A percentile compares a stretch with the other conserved stretches of the same genome.
Conservation (phyloP, 169 alveolate species). For the Plasmodium yoelii region DNA sequence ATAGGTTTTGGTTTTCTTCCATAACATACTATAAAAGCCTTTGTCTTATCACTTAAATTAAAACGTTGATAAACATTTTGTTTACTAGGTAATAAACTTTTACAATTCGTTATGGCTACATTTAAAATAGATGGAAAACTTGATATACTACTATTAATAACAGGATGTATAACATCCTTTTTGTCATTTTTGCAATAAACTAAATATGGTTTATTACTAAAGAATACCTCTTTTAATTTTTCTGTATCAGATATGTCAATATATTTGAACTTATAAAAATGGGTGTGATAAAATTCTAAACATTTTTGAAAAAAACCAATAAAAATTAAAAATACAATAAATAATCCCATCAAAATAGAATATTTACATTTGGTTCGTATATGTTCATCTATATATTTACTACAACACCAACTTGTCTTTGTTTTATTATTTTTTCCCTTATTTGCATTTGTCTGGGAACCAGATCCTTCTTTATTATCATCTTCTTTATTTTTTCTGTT, state of each 20-base stretch:
- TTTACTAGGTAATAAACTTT: conserved; percentile 51
- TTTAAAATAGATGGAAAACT: conserved; percentile 53
- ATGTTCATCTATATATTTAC: conserved; percentile 12
- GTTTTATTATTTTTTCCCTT: background rate
- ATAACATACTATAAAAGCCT: conserved; percentile 51
- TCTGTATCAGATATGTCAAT: conserved; percentile 46
- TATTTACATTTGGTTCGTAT: conserved; percentile 28
- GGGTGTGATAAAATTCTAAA: conserved; percentile 33
- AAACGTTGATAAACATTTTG: conserved; percentile 64
- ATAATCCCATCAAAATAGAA: conserved; percentile 63
- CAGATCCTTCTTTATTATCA: background rate
- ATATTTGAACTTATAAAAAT: conserved; percentile 56
- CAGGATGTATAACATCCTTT: conserved; percentile 39
- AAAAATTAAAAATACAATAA: conserved; percentile 57
- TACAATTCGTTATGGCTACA: conserved; percentile 69
- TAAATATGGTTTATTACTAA: conserved; percentile 64
- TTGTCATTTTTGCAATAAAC: conserved; percentile 71
- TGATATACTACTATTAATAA: conserved; percentile 25
- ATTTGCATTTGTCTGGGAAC: background rate
- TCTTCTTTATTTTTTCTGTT: background rate
- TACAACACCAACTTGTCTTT: background rate
- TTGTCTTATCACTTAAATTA: conserved; percentile 15
- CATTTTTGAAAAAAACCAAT: conserved; percentile 41
- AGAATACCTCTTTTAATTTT: conserved; percentile 61
- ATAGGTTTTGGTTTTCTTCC: conserved; percentile 76